Evolutionary conservation across 129 eudicot genomes (phyloP).

Genomic region (Silybum marianum): DNA sequence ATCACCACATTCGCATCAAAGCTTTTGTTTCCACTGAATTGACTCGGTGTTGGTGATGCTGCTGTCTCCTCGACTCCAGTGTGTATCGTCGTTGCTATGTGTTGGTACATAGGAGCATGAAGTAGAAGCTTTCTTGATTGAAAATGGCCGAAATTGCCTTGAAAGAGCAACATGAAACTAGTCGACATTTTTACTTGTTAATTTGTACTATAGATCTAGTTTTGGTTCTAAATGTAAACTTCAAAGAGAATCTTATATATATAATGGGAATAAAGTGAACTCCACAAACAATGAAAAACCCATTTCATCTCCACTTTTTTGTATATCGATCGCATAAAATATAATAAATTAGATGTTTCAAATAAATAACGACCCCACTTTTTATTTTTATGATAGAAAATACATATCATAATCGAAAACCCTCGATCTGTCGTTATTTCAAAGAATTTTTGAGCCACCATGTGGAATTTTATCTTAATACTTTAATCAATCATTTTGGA

Average conservation of each 20-base stretch:
- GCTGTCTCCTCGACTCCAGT: constrained; percentile 8
- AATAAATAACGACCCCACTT: too few relatives aligned
- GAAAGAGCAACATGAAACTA: too few relatives aligned
- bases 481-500: constrained; percentile 7
- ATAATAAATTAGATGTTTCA: constrained; percentile 1
- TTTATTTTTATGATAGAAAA: too few relatives aligned
- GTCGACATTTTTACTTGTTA: too few relatives aligned
- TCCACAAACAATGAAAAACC: constrained; percentile 19
- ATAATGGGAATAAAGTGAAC: constrained; percentile 13
- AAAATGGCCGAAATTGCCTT: too few relatives aligned
- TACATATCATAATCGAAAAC: too few relatives aligned
- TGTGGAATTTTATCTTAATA: constrained; percentile 9
- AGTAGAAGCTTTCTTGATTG: constrained; percentile 34
- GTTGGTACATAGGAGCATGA: constrained; percentile 24
- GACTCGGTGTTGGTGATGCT: constrained; percentile 22
- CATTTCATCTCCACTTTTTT: background rate
- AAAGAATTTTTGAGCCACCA: constrained; percentile 3
- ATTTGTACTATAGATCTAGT: background rate
- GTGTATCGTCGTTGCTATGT: constrained; percentile 13
- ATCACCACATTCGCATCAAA: constrained; percentile 84
- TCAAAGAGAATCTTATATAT: constrained; percentile 11
- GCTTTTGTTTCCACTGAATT: constrained; percentile 35
- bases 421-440: too few relatives aligned
- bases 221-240: constrained; percentile 12
- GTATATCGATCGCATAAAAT: background rate